Conservation (phyloP, 345 rosid genomes). For the Salix koriyanagi region DNA sequence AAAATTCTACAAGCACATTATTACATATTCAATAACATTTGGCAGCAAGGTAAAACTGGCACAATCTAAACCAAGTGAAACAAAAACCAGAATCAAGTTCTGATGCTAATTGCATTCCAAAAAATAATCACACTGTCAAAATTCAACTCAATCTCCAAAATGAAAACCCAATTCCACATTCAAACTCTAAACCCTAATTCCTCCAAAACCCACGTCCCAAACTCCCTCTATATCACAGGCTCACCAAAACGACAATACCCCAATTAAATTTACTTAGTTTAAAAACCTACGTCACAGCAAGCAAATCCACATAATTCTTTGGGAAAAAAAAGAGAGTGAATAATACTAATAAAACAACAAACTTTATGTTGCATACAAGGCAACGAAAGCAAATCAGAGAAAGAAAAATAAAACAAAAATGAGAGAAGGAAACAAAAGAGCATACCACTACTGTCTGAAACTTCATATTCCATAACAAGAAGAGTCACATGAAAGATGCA, state of each 20-base stretch:
- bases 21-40: background rate
- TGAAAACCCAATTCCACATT: background rate
- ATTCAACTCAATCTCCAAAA: background rate
- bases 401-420: background rate
- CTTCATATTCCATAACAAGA: conserved; percentile 49
- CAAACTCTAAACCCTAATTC: conserved; percentile 10
- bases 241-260: background rate
- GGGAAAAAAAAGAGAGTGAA: background rate
- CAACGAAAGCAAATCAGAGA: background rate
- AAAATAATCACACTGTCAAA: background rate
- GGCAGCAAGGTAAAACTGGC: background rate
- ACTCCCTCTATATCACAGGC: background rate
- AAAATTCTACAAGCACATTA: background rate
- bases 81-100: background rate
- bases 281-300: background rate
- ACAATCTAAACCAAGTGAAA: background rate
- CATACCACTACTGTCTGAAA: conserved; percentile 48
- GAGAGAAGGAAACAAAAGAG: background rate
- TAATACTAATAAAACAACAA: background rate
- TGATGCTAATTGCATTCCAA: background rate
- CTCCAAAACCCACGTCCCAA: background rate
- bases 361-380: background rate
- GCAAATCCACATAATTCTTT: background rate
- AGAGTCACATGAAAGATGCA: background rate
- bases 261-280: background rate